Evolutionary conservation across 169 alveolate genomes (phyloP).

Genomic region (Hepatocystis sp.): DNA sequence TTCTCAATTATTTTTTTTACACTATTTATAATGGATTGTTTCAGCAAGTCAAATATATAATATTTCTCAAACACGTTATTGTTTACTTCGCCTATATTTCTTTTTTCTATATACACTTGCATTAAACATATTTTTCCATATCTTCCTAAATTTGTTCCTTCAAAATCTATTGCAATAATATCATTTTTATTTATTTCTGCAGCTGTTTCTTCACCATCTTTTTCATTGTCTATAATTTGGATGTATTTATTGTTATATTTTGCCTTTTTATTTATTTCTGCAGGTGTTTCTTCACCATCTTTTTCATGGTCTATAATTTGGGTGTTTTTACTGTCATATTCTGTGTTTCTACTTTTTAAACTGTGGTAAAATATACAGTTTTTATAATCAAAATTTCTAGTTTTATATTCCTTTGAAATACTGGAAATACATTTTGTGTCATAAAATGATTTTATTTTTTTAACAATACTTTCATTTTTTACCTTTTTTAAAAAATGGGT

Average conservation of each 20-base stretch:
- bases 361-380: not conserved
- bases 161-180: conserved; percentile 80
- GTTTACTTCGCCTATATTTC: conserved; percentile 3
- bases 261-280: not conserved
- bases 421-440: conserved; percentile 23
- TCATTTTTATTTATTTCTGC: conserved; percentile 59
- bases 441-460: conserved; percentile 16
- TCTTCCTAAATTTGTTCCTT: conserved; percentile 82
- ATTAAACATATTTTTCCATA: conserved; percentile 79
- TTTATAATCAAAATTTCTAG: conserved; percentile 1
- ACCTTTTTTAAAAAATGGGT: conserved; percentile 6
- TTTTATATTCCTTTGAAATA: conserved; percentile 20
- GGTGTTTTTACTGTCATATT: conserved; percentile 33
- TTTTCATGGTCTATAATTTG: conserved; percentile 60
- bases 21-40: conserved; percentile 27
- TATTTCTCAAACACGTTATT: conserved; percentile 23
- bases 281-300: conserved; percentile 60
- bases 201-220: conserved; percentile 71
- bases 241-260: conserved; percentile 36
- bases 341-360: not conserved
- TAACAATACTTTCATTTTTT: conserved; percentile 21
- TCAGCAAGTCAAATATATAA: conserved; percentile 41
- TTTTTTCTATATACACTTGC: conserved; percentile 69
- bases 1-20: conserved; percentile 78
- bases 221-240: conserved; percentile 61